These are phyloP conservation scores for Eutrema salsugineum DNA, from an alignment of 441 rosid genomes.

Conservation along the genomic window DNA sequence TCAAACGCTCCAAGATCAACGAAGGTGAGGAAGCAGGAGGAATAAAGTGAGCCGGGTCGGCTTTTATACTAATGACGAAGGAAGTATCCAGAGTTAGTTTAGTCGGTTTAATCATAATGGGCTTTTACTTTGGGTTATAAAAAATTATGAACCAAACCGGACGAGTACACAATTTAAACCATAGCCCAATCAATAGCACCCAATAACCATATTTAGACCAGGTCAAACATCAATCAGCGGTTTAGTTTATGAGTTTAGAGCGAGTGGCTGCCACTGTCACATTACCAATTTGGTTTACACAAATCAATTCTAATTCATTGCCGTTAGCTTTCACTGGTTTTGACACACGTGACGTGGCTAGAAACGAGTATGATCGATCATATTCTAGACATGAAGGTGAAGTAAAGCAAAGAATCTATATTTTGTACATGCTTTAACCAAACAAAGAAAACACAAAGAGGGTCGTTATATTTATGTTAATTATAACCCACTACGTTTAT, in stretches of 20 bases:
- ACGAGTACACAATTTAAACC: neutral
- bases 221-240: neutral
- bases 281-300: neutral
- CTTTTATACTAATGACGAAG: neutral
- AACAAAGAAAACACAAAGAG: neutral
- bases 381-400: constrained; percentile 23
- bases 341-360: neutral
- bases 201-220: neutral
- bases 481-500: no score
- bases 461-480: neutral
- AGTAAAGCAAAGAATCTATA: constrained; percentile 40
- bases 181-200: neutral
- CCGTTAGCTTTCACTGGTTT: constrained; percentile 5
- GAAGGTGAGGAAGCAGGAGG: neutral
- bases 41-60: neutral
- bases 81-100: constrained; percentile 10
- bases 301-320: neutral
- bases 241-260: neutral
- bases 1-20: constrained; percentile 6
- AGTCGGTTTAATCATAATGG: neutral
- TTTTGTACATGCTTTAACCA: neutral
- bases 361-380: neutral
- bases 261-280: neutral
- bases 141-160: neutral
- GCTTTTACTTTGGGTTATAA: neutral